Base-by-base conservation (phyloP, 331 rosid genomes). In the Cydonia oblonga region DNA sequence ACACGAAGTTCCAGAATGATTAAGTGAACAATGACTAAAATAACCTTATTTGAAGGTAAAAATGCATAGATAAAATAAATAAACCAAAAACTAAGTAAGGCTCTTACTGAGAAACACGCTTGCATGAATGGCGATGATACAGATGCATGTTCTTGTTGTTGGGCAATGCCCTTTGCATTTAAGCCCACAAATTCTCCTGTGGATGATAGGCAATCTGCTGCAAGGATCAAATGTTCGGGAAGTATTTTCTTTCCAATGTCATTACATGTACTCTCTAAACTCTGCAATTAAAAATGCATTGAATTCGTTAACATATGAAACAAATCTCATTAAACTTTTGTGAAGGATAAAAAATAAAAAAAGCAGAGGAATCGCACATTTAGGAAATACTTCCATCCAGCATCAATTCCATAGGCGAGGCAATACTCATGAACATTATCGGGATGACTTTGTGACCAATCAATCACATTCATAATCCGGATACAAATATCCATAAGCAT, bases 401-500 rank as follows among this genome's bases (percentile, higher is more conserved):
- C 82, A 81, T 88, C 96, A 24, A 95, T 83, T 80, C 99, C 99
- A 78, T 80, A 79, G 20, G 88, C 88, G 56, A 78, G 63, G 74
- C 89, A 87, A 71, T 86, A 76, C 73, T 90, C 89, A 71, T 83
- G 84, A 29, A 87, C 81, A 70, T 83, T 90, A 69, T 91, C 93
- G 4, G 97, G 99, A 82, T 88, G 99, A 87, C 97, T 89, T 30
- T 96, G 89, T 51, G 92, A 79, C 97, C 97, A 91, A 78, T 95
- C 96, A 68, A 95, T 90, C 86, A 89, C 63, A 64, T 85, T 79
- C 93, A 87, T 87, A 76, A 91, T 78, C 53, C 56, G 86, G 58
- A 84, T 85, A 80, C 90, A 95, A 68, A 78, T 80, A 82, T 82
- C 70, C 82, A 79, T 35, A 14, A 95, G 88, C 29, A 76, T 63